phyloP scores from a whole-genome alignment of 2,329 filamentous ascomycete genomes.

The Cercospora citrullina region DNA sequence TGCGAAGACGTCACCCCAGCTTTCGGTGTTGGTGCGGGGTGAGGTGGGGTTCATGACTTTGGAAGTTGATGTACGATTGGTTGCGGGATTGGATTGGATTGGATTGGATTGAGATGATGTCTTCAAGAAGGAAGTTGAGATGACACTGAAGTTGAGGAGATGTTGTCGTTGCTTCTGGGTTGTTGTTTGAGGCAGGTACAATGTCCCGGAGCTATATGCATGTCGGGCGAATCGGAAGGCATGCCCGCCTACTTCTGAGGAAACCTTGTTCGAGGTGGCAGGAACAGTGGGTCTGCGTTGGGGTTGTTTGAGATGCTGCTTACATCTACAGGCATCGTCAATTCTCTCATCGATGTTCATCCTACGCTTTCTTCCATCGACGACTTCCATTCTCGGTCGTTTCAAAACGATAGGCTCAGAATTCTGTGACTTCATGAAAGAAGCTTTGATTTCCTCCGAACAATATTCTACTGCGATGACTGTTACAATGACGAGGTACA shows the following conservation, averaged over 20 bases:
- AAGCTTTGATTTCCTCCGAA: too few relatives aligned
- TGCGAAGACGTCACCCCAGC: not conserved
- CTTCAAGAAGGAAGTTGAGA: not conserved
- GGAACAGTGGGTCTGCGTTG: not conserved
- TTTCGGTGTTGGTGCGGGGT: constrained; percentile 8
- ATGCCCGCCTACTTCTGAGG: not conserved
- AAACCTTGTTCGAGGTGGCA: constrained; percentile 1
- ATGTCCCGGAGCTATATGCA: not conserved
- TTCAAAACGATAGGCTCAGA: too few relatives aligned
- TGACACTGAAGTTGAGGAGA: not conserved
- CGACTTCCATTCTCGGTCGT: not conserved
- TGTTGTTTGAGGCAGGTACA: not conserved
- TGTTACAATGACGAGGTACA: not conserved
- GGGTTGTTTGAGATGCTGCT: not conserved
- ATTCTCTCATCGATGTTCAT: not conserved
- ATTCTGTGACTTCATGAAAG: too few relatives aligned
- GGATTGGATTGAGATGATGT: not conserved
- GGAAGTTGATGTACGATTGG: not conserved
- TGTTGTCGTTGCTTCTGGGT: not conserved
- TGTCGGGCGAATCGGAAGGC: not conserved
- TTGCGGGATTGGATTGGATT: too few relatives aligned
- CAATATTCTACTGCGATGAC: not conserved
- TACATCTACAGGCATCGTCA: not conserved
- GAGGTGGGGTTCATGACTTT: not conserved
- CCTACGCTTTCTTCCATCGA: too few relatives aligned